Conservation (phyloP, 139 green algal genomes). For the Chlamydomonas urium region DNA sequence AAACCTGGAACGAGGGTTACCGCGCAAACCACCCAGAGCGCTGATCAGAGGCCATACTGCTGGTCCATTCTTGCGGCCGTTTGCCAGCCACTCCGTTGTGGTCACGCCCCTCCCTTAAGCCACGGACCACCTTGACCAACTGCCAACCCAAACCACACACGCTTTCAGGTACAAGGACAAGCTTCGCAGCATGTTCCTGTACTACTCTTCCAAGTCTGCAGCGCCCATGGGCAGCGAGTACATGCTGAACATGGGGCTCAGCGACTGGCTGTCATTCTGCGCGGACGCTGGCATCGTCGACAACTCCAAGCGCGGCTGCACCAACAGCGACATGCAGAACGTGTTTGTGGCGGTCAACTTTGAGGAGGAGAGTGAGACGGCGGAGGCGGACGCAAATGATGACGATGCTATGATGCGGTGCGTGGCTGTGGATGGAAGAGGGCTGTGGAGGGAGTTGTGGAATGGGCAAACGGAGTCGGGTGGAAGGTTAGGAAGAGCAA, state of each 20-base stretch:
- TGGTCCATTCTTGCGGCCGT: no score
- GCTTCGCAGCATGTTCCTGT: conserved; percentile 35
- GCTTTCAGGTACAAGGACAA: conserved; percentile 17
- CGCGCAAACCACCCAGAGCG: no score
- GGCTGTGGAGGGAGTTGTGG: background rate
- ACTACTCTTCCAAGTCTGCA: conserved; percentile 23
- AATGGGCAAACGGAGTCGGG: no score
- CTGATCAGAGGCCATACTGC: no score
- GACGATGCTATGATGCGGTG: conserved; percentile 48
- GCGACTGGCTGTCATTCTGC: conserved; percentile 42
- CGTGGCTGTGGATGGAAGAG: background rate
- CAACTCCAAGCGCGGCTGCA: conserved; percentile 22
- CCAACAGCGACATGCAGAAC: conserved; percentile 25
- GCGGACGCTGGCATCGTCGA: conserved; percentile 35
- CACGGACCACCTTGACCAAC: no score
- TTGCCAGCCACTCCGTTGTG: no score
- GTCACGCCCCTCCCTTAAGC: no score
- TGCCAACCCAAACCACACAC: no score
- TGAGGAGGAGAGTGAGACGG: conserved; percentile 26
- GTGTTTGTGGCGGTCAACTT: conserved; percentile 52
- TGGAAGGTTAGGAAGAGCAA: no score
- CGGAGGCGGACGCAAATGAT: conserved; percentile 37
- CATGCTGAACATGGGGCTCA: conserved; percentile 19
- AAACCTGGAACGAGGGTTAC: no score
- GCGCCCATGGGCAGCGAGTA: conserved; percentile 25